phyloP scores from a whole-genome alignment of 495 filamentous ascomycete genomes.

The Xeromyces bisporus region DNA sequence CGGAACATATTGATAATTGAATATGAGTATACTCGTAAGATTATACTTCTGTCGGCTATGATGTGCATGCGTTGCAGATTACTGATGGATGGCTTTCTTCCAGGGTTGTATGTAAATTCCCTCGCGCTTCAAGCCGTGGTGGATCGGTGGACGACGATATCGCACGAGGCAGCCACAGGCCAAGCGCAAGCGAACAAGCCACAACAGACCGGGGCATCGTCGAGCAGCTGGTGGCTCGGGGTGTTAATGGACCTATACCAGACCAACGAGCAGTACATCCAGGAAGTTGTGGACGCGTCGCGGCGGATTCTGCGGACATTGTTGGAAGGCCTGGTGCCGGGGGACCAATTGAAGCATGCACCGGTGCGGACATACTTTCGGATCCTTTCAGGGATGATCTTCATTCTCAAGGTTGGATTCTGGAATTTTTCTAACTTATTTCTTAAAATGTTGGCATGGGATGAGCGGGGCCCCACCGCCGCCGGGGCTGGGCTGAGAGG shows the following conservation, averaged over 20 bases:
- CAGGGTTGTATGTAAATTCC: conserved; percentile 70
- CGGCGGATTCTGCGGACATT: conserved; percentile 70
- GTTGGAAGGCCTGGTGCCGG: conserved; percentile 64
- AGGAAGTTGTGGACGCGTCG: conserved; percentile 74
- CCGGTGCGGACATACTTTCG: conserved; percentile 90
- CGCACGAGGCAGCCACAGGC: conserved; percentile 35
- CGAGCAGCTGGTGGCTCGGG: conserved; percentile 26
- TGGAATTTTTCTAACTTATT: too few species aligned
- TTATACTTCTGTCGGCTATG: too few species aligned
- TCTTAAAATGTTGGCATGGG: too few species aligned
- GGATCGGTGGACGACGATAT: conserved; percentile 69
- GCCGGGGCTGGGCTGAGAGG: too few species aligned
- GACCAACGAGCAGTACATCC: conserved; percentile 57
- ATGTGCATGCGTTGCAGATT: too few species aligned
- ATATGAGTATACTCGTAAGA: conserved; percentile 65
- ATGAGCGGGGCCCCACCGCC: too few species aligned
- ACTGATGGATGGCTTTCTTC: too few species aligned
- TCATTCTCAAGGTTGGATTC: conserved; percentile 52
- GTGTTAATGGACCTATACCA: conserved; percentile 39
- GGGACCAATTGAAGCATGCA: conserved; percentile 74
- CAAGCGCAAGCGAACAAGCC: conserved; percentile 22
- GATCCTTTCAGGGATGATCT: conserved; percentile 88
- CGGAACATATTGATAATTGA: conserved; percentile 76
- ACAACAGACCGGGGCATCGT: conserved; percentile 20
- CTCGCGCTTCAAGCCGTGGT: conserved; percentile 87